Percentiles rank a stretch among this genome's conserved stretches.
These are phyloP conservation scores for Helicostylum pulchrum DNA, from an alignment of 192 early-diverging fungal species.

Conservation along the genomic window DNA sequence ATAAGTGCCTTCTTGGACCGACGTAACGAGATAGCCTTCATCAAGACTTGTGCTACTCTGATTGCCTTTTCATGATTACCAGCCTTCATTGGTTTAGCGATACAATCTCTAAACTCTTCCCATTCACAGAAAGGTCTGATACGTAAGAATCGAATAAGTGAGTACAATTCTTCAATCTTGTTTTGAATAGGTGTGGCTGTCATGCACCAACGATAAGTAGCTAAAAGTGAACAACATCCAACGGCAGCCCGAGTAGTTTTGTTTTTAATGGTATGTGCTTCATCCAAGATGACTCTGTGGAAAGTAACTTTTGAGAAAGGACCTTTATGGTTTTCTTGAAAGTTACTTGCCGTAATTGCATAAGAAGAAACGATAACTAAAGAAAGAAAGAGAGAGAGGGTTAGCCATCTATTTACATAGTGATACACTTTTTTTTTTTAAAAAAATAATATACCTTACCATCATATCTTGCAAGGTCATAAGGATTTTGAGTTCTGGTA, in stretches of 20 bases:
- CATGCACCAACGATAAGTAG: conserved; percentile 59
- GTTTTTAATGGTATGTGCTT: conserved; percentile 65
- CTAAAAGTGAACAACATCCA: conserved; percentile 39
- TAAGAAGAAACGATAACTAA: conserved; percentile 53
- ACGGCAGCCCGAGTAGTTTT: conserved; percentile 34
- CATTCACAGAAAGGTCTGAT: conserved; percentile 57
- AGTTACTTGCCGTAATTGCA: conserved; percentile 32
- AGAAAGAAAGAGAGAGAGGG: neutral
- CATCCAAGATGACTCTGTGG: conserved; percentile 51
- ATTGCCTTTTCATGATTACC: conserved; percentile 30
- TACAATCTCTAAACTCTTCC: conserved; percentile 45
- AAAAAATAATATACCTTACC: conserved; percentile 23
- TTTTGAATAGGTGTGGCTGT: conserved; percentile 64
- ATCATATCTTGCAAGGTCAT: conserved; percentile 44
- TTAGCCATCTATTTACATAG: too few relatives aligned
- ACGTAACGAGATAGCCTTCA: conserved; percentile 57
- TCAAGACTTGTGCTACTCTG: conserved; percentile 52
- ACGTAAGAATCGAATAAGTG: conserved; percentile 61
- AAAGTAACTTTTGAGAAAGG: conserved; percentile 31
- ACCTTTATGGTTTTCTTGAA: conserved; percentile 14
- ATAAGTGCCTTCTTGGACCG: conserved; percentile 60
- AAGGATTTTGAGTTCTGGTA: conserved; percentile 30
- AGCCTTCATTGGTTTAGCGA: conserved; percentile 37
- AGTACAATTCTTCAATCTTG: conserved; percentile 59
- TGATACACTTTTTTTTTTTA: neutral